Conservation (phyloP, 805 yeast genomes). For the Clavispora phyllophila region DNA sequence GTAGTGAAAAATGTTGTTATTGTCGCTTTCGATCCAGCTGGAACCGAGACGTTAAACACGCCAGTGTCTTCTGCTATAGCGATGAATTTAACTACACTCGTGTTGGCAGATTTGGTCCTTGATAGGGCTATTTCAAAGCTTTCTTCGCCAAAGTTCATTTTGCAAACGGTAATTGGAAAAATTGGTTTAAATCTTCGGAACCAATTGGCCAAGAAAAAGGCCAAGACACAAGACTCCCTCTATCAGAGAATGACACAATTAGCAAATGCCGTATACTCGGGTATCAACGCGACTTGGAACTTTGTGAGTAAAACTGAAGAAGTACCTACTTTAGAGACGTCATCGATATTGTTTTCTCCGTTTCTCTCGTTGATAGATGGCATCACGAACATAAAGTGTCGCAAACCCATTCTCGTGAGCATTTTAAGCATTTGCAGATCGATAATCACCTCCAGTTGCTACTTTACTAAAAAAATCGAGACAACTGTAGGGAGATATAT, state of each 20-base stretch:
- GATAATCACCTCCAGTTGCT: constrained; percentile 1
- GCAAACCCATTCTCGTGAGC: constrained; percentile 16
- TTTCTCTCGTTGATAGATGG: constrained; percentile 16
- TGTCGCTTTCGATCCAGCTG: neutral
- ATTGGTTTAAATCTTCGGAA: neutral
- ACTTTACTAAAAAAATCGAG: constrained; percentile 6
- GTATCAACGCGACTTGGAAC: neutral
- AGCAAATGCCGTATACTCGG: neutral
- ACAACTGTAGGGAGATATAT: constrained; percentile 1
- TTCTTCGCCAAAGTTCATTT: constrained; percentile 10
- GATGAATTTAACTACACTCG: constrained; percentile 7
- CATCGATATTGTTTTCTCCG: constrained; percentile 10
- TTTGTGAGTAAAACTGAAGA: neutral
- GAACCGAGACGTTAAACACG: neutral
- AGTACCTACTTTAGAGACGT: neutral
- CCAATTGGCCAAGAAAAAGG: neutral
- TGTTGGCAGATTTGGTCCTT: constrained; percentile 15
- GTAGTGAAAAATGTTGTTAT: constrained; percentile 5
- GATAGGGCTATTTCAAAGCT: constrained; percentile 6
- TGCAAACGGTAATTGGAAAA: constrained; percentile 3
- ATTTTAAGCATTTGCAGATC: constrained; percentile 6
- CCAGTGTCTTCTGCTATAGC: constrained; percentile 8
- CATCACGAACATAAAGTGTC: constrained; percentile 12
- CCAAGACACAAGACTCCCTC: neutral
- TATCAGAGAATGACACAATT: neutral